A percentile compares a stretch with the other conserved stretches of the same genome.
Conservation (phyloP, 768 basidiomycete species). For the Suillus sp. region DNA sequence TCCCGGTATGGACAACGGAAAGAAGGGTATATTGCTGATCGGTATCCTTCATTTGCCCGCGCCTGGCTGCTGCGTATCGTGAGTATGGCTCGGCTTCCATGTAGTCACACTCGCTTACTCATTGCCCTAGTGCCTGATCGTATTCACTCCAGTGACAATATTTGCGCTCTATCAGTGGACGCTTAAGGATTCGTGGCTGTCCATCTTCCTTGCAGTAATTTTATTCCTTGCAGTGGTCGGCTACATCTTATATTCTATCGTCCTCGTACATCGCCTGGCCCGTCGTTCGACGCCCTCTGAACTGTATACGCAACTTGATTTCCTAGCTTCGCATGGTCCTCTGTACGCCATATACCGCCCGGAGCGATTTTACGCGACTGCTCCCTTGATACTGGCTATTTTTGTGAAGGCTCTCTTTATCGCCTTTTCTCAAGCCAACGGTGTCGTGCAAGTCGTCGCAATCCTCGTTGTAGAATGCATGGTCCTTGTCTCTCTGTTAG, state of each 20-base stretch:
- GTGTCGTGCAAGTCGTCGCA: constrained; percentile 68
- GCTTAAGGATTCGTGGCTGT: constrained; percentile 84
- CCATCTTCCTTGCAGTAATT: constrained; percentile 77
- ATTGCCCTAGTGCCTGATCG: constrained; percentile 54
- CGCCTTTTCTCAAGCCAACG: constrained; percentile 60
- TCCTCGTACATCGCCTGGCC: constrained; percentile 52
- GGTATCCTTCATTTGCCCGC: constrained; percentile 49
- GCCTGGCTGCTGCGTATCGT: constrained; percentile 73
- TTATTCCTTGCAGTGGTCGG: constrained; percentile 54
- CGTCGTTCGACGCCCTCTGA: constrained; percentile 40
- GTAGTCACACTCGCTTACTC: constrained; percentile 10
- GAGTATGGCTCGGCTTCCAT: constrained; percentile 31
- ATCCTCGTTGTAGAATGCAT: constrained; percentile 67
- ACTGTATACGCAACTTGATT: constrained; percentile 38
- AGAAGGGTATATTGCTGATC: constrained; percentile 20
- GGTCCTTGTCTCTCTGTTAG: constrained; percentile 53
- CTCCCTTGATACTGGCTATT: constrained; percentile 54
- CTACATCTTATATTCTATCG: constrained; percentile 50
- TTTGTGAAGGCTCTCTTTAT: constrained; percentile 75
- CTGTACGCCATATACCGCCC: constrained; percentile 68
- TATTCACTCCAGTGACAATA: constrained; percentile 67
- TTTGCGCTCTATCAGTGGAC: constrained; percentile 93
- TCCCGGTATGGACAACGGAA: constrained; percentile 25
- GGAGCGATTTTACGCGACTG: constrained; percentile 68
- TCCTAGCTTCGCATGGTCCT: constrained; percentile 51